These are phyloP conservation scores for Pseudoneurospora amorphoporcata DNA, from an alignment of 495 filamentous ascomycete genomes.

Conservation along the genomic window DNA sequence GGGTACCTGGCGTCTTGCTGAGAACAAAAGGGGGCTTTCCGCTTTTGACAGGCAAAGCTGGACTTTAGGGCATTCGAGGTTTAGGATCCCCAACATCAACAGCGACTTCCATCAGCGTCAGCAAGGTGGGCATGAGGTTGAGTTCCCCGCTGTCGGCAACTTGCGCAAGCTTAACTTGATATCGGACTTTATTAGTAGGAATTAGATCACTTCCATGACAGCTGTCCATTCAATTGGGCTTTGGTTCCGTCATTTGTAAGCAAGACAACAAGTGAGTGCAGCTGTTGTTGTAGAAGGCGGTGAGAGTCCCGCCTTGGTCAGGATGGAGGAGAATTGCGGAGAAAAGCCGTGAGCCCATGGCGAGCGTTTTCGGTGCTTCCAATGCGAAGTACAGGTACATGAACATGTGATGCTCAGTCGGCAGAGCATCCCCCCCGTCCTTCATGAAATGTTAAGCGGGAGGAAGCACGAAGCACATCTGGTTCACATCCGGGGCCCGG, in stretches of 20 bases:
- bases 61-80: not conserved
- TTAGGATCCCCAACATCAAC: not conserved
- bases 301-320: not conserved
- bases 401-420: not conserved
- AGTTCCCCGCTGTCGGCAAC: not conserved
- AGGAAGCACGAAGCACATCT: not conserved
- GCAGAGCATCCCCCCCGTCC: not conserved
- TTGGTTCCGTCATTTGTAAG: not conserved
- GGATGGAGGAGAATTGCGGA: not conserved
- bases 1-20: not conserved
- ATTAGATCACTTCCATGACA: not conserved
- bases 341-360: not conserved
- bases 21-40: not conserved
- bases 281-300: not conserved
- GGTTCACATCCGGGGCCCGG: not conserved
- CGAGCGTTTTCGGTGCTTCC: not conserved
- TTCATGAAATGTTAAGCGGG: not conserved
- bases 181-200: not conserved
- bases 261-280: not conserved
- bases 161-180: not conserved
- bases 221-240: not conserved
- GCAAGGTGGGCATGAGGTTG: not conserved
- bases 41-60: not conserved
- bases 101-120: not conserved
- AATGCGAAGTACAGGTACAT: not conserved